Conservation (phyloP, 1,284 basidiomycete genomes). For the Cutaneotrichosporon sp. region DNA sequence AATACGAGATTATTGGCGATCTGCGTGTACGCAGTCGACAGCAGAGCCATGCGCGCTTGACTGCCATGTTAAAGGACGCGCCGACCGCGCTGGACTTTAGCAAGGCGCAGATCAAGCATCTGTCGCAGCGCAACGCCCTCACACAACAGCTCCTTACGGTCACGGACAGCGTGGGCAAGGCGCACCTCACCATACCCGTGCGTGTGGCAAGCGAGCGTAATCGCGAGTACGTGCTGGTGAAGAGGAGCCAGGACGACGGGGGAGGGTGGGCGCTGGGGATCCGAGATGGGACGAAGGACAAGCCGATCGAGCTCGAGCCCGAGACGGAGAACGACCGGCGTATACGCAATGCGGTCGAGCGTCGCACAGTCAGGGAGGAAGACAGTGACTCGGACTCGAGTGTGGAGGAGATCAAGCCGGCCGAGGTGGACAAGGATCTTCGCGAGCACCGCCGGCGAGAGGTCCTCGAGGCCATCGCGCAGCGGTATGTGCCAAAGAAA, state of each 20-base stretch:
- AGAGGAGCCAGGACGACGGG: conserved; percentile 72
- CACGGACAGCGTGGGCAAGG: conserved; percentile 87
- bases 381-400: conserved; percentile 39
- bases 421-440: conserved; percentile 62
- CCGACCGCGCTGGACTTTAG: conserved; percentile 92
- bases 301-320: conserved; percentile 73
- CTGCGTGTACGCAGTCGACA: conserved; percentile 88
- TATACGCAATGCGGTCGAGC: conserved; percentile 16
- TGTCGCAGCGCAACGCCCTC: conserved; percentile 83
- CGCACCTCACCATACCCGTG: conserved; percentile 79
- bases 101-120: conserved; percentile 85
- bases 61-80: conserved; percentile 81
- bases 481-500: conserved; percentile 55
- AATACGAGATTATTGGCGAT: conserved; percentile 98
- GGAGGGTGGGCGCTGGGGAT: conserved; percentile 95
- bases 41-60: conserved; percentile 84
- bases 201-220: conserved; percentile 93
- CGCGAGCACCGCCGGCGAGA: conserved; percentile 65
- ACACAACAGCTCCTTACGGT: conserved; percentile 94
- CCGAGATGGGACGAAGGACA: conserved; percentile 69
- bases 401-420: conserved; percentile 18
- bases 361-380: conserved; percentile 6
- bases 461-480: conserved; percentile 65
- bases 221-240: conserved; percentile 87
- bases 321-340: conserved; percentile 33